phyloP scores from a whole-genome alignment of 345 rosid species.

The Toxicodendron radicans region DNA sequence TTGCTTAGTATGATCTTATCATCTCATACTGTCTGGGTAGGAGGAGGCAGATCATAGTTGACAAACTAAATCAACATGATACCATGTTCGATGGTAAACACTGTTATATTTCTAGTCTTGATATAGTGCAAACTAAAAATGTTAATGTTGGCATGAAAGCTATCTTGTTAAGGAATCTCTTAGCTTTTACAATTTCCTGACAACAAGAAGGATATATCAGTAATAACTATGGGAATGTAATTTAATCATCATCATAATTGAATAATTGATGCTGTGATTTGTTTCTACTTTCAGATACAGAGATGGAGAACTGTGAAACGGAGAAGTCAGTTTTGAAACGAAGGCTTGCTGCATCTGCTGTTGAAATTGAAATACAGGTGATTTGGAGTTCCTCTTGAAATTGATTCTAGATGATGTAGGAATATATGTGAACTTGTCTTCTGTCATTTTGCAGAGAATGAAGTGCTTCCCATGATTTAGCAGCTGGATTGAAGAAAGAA shows the following conservation, averaged over 20 bases:
- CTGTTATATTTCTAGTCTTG: neutral
- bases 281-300: constrained; percentile 49
- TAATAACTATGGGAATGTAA: neutral
- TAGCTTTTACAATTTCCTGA: neutral
- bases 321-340: constrained; percentile 62
- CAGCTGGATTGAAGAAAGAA: constrained; percentile 18
- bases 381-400: constrained; percentile 22
- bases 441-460: constrained; percentile 74
- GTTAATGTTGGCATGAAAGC: neutral
- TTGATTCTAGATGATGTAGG: constrained; percentile 9
- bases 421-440: constrained; percentile 10
- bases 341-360: constrained; percentile 74
- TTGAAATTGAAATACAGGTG: constrained; percentile 97
- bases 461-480: constrained; percentile 81
- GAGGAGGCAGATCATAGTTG: neutral
- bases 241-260: neutral
- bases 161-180: neutral
- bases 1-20: neutral
- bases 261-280: constrained; percentile 16
- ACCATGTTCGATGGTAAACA: neutral
- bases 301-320: constrained; percentile 68
- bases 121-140: neutral
- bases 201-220: neutral
- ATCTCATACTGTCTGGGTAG: neutral
- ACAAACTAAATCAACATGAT: neutral